A percentile compares a stretch with the other conserved stretches of the same genome.
Evolutionary conservation across 495 filamentous ascomycete species (phyloP).

Genomic region (Talaromyces liani): DNA sequence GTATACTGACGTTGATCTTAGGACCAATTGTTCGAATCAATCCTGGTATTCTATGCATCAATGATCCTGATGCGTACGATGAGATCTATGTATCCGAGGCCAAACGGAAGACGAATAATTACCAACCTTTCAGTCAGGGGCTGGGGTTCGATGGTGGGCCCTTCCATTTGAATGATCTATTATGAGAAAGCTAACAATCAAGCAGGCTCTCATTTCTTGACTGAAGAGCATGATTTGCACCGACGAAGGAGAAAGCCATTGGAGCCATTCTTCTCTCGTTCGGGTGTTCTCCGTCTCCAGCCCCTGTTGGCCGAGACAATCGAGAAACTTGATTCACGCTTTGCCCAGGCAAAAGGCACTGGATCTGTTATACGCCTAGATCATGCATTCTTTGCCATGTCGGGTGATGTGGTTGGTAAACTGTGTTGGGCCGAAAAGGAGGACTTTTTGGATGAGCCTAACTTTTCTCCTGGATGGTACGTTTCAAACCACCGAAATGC

Average conservation of each 20-base stretch:
- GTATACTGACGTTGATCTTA: neutral
- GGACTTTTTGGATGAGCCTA: neutral
- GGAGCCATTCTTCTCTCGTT: conserved; percentile 23
- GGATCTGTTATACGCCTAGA: conserved; percentile 23
- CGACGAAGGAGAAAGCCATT: conserved; percentile 19
- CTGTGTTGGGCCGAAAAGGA: conserved; percentile 14
- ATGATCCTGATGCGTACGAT: conserved; percentile 22
- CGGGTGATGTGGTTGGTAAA: conserved; percentile 33
- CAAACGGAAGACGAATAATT: conserved; percentile 1
- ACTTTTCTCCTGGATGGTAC: conserved; percentile 1
- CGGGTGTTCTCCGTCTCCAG: conserved; percentile 17
- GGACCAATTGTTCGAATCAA: conserved; percentile 28
- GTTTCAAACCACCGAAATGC: neutral
- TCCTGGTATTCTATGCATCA: conserved; percentile 19
- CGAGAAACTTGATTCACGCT: conserved; percentile 23
- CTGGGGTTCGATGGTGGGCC: neutral
- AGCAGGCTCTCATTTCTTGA: conserved; percentile 5
- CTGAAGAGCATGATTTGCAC: conserved; percentile 14
- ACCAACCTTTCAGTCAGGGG: neutral
- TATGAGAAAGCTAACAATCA: neutral
- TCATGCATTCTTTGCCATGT: conserved; percentile 26
- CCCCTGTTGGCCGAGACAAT: conserved; percentile 21
- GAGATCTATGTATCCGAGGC: conserved; percentile 11
- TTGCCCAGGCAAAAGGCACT: conserved; percentile 22
- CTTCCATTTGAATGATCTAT: neutral